Conservation (phyloP, 2,329 filamentous ascomycete genomes). For the Fusarium decemcellulare region DNA sequence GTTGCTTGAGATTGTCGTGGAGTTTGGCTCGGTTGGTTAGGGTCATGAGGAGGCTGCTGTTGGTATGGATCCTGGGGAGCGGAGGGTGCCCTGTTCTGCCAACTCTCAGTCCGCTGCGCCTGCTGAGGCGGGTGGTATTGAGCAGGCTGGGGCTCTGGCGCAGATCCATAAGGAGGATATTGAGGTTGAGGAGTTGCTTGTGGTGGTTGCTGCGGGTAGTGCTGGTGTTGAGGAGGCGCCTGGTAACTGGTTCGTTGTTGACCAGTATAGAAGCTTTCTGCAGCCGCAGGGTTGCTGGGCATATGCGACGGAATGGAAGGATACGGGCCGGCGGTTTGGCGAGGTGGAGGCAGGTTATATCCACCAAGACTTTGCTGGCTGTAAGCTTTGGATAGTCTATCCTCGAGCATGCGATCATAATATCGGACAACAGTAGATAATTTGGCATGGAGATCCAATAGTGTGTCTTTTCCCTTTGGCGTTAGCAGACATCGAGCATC, state of each 20-base stretch:
- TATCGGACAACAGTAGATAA: slow-evolving; percentile 96
- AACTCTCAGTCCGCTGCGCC: slow-evolving; percentile 65
- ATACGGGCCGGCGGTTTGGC: slow-evolving; percentile 75
- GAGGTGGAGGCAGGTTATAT: slow-evolving; percentile 70
- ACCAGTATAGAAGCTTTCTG: slow-evolving; percentile 87
- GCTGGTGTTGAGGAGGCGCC: slow-evolving; percentile 59
- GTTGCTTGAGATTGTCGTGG: slow-evolving; percentile 48
- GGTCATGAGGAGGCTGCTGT: slow-evolving; percentile 45
- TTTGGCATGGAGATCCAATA: slow-evolving; percentile 95
- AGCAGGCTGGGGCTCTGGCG: slow-evolving; percentile 55
- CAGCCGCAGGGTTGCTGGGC: slow-evolving; percentile 64
- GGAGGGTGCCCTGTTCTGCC: slow-evolving; percentile 61
- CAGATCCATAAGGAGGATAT: slow-evolving; percentile 60
- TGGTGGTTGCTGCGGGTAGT: slow-evolving; percentile 49
- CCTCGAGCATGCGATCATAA: slow-evolving; percentile 98
- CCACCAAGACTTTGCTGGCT: slow-evolving; percentile 81
- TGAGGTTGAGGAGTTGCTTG: slow-evolving; percentile 54
- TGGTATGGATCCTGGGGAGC: slow-evolving; percentile 52
- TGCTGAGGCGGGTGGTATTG: slow-evolving; percentile 63
- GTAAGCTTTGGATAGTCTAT: slow-evolving; percentile 93
- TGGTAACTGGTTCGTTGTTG: slow-evolving; percentile 69
- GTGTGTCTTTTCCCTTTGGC: slow-evolving; percentile 82
- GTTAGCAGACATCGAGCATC: slow-evolving; percentile 29
- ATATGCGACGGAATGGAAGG: slow-evolving; percentile 75
- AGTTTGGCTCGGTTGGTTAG: slow-evolving; percentile 46